Base-by-base conservation (phyloP, 345 rosid species). In the Moricandia moricandioides region DNA sequence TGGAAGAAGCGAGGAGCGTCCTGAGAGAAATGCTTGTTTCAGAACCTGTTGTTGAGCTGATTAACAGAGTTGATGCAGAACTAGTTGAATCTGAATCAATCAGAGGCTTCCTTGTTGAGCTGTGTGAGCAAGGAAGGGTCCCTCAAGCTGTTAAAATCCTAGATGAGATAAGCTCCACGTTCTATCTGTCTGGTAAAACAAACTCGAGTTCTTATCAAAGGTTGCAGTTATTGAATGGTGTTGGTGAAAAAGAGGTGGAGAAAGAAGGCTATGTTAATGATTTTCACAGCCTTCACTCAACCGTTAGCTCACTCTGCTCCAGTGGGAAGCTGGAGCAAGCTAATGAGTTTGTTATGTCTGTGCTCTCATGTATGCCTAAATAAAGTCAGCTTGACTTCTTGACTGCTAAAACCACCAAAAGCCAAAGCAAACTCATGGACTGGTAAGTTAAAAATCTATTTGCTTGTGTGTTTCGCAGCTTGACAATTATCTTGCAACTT, bases 11-110 rank as follows among this genome's bases (percentile, higher is more conserved):
- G 0, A 85, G 95, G 70, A 80, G 77, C 59, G 76, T 88, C 62
- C 80, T 94, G 81, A 86, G 93, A 83, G 96, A 94, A 73, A 91
- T 91, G 98, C 89, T 94, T 78, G 87, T 79, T 78, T 81, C 88
- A 62, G 64, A 80, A 77, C 80, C 89, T 47, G 83, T 83, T 65
- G 59, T 84, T 73, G 87, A 85, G 79, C 67, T 90, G 73, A 82
- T 90, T 72, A 84, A 82, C 54, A 86, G 60, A 69, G 82, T 83
- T 37, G 88, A 84, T 79, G 84, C 82, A 59, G 95, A 86, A 75
- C 77, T 93, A 72, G 91, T 88, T 69, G 96, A 91, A 66, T 90
- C 84, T 65, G 98, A 93, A 73, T 88, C 89, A 18, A 71, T 94
- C 58, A 74, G 64, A 64, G 91, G 83, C 80, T 93, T 95, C 62